phyloP scores from a whole-genome alignment of 768 basidiomycete genomes.

The Agrocybe chaxingu region DNA sequence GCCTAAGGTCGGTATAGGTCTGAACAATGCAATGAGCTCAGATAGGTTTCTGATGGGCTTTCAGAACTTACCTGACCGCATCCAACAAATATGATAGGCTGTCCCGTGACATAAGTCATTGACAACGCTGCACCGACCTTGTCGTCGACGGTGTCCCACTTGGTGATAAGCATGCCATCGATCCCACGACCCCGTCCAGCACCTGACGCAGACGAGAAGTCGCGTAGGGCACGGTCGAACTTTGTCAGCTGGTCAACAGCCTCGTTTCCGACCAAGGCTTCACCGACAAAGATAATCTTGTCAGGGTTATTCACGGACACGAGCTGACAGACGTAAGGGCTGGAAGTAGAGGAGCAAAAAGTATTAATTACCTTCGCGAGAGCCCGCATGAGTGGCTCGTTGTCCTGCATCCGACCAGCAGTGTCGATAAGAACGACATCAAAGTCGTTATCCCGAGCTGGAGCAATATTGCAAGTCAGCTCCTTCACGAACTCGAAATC shows the following conservation, averaged over 20 bases:
- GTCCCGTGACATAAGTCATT: conserved; percentile 99
- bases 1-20: conserved; percentile 96
- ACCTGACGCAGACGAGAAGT: conserved; percentile 79
- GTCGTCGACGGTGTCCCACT: conserved; percentile 98
- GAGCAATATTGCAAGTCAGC: conserved; percentile 4
- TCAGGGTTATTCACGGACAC: conserved; percentile 93
- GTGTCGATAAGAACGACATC: conserved; percentile 98
- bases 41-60: neutral
- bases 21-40: conserved; percentile 27
- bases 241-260: conserved; percentile 97
- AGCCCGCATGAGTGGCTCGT: conserved; percentile 98
- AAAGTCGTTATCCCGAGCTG: conserved; percentile 86
- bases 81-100: conserved; percentile 97
- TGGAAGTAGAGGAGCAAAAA: conserved; percentile 3
- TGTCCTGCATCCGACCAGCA: conserved; percentile 99
- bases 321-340: conserved; percentile 46
- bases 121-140: conserved; percentile 98
- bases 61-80: conserved; percentile 79
- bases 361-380: conserved; percentile 73
- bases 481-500: neutral
- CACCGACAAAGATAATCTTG: conserved; percentile 97
- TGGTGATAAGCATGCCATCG: conserved; percentile 97
- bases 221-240: conserved; percentile 90
- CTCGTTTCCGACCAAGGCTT: conserved; percentile 97
- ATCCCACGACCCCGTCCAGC: conserved; percentile 82